Base-by-base conservation (phyloP, 495 filamentous ascomycete genomes). In the Penicillium lividum region DNA sequence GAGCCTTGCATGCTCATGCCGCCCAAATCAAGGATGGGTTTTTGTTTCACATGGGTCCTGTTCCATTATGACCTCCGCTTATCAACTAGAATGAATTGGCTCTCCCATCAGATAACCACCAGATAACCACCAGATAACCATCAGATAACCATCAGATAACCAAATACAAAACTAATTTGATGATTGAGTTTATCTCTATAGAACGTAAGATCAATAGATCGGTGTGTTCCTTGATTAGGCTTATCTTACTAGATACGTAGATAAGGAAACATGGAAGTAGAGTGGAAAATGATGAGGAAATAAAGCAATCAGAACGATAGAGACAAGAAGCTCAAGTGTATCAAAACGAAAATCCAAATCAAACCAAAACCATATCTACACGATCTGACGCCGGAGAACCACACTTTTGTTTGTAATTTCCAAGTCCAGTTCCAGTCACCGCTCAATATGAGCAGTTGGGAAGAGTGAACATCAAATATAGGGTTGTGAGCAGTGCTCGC, bases 351-450 rank as follows among this genome's bases (percentile, higher is more conserved):
- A 57, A 54, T 16, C 36, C 36, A 42, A 46, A 36, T 38, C 50
- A 52, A 52, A 38, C 16, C 40, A 59, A 65, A 60, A 51, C 59
- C 62, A 56, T 73, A 69, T 71, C 65, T 73, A 68, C 67, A 70
- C 49, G 60, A 67, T 65, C 58, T 54, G 61, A 72, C 68, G 70
- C 68, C 68, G 40, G 57, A 69, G 57, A 56, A 68, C 62, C 68
- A 49, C 56, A 64, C 61, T 67, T 70, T 66, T 68, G 45, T 68
- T 58, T 56, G 49, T 58, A 59, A 52, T 55, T 59, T 52, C 22
- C 56, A 52, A 50, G 45, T 62, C 51, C 60, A 64, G 47, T 56
- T 68, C 59, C 63, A 62, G 29, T 61, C 56, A 58, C 49, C 40
- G 15, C 50, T 51, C 44, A 10, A 28, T 49, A 33, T 51, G 40